Base-by-base conservation (phyloP, 228 moss, liverwort and hornwort genomes). In the Sphagnum fallax region DNA sequence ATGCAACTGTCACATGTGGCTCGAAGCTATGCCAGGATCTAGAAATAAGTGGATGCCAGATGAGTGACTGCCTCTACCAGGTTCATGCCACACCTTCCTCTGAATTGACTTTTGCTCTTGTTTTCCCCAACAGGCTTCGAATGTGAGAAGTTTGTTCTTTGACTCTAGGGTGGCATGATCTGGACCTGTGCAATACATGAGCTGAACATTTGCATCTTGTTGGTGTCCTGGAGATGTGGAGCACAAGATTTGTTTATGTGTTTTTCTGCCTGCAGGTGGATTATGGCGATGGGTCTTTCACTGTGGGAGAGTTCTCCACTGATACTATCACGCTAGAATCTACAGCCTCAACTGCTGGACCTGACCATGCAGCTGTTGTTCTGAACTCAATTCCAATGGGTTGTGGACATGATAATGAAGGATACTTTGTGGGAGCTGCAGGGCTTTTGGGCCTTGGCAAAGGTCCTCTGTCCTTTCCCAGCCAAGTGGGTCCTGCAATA, bases 201-300 rank as follows among this genome's bases (percentile, higher is more conserved):
- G 32, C 32, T 32, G 32, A 32, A 32, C 32, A 32, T 32, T 32
- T 32, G 32, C 32, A 32, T 32, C 2, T 32, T 32, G 32, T 32
- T 32, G 32, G 32, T 32, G 32, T 32, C 32, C 32, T 32, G 32
- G 32, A 32, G 32, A 32, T 0, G 32, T 32, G 32, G 32, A 32
- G 32, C 32, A 32, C 32, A 32, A 32, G 32, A 32, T 32, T 32
- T 32, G 32, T 32, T 32, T 2, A 32, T 32, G 32, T 32, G 32
- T 32, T 32, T 32, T 32, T 32, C 32, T 2, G 0, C 32, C 32
- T 32, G 66, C 78, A 86, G 86, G 86, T 86, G 67, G 82, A 86
- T 51, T 94, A 94, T 52, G 94, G 94, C 9, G 94, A 94, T 65
- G 85, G 87, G 50, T 94, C 94, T 48, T 88, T 82, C 67, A 89